Evolutionary conservation across 2,329 filamentous ascomycete genomes (phyloP), one percentile per base, ranked within the genome.

Genomic region (Cercospora sp.): DNA sequence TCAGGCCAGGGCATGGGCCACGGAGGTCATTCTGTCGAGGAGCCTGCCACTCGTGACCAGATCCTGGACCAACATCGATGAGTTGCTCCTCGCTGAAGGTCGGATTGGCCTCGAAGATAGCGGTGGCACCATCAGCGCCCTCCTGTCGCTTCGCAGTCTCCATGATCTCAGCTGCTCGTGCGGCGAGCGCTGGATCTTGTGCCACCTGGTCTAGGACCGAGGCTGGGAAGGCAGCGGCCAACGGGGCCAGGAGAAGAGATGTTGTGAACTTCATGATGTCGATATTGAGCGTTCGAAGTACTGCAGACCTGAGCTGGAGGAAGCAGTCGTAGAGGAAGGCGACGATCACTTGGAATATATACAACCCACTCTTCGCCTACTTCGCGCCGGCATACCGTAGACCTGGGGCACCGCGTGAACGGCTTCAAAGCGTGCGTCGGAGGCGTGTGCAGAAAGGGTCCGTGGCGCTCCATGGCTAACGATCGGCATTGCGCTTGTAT

Each of bases 1-100:
- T 65, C 33, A 33, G 53, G 53, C 77, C 77, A n/a, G 77, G 77
- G 59, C 77, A 79, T 28, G 74, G 73, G 13, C 77, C 77, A 55
- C 77, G 66, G 23, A 76, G 70, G 53, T 78, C 77, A 6, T 70
- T 72, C n/a, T 63, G 59, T 2, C 73, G 72, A 18, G 77, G 77
- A 53, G 77, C 70, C 16, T 68, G 63, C 51, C 72, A 78, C 18
- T 73, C 75, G 55, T 78, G 72, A 4, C 69, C 67, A 57, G 75
- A 75, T 33, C 69, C 59, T 33, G 65, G 69, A 48, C 60, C 67
- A n/a, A 77, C 72, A 58, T 75, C 69, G 65, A 75, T 70, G 64
- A 68, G 71, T 39, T 78, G 77, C 20, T 70, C 60, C 9, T 66
- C 68, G 67, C 77, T 70, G 63, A 78, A 78, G 0, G 67, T 72